Percentiles rank a stretch among this genome's conserved stretches.
Evolutionary conservation across 306 rosid species (phyloP).

Genomic region (Lithocarpus polystachyus): DNA sequence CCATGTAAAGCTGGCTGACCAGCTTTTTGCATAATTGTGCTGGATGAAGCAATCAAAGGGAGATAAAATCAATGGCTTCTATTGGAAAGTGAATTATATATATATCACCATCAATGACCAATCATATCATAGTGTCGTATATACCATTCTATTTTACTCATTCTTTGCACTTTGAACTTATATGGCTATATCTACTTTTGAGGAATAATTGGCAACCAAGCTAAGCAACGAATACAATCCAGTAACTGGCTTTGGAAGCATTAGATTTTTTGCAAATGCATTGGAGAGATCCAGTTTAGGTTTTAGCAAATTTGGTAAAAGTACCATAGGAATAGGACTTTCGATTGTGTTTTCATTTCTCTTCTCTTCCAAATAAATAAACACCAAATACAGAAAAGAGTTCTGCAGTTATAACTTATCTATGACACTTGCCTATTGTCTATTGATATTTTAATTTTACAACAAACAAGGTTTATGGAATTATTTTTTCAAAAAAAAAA

Average conservation of each 20-base stretch:
- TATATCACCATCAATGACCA: background rate
- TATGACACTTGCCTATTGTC: too few relatives aligned
- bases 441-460: too few relatives aligned
- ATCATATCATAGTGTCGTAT: background rate
- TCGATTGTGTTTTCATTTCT: too few relatives aligned
- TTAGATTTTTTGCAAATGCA: background rate
- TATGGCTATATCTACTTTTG: background rate
- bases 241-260: constrained; percentile 6
- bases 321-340: too few relatives aligned
- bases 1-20: background rate
- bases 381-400: too few relatives aligned
- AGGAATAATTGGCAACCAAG: constrained; percentile 4
- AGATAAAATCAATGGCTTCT: background rate
- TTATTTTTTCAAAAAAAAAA: too few relatives aligned
- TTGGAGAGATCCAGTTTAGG: too few relatives aligned
- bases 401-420: too few relatives aligned
- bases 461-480: too few relatives aligned
- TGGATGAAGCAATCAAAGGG: background rate
- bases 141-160: background rate
- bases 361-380: too few relatives aligned
- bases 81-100: too few relatives aligned
- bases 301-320: too few relatives aligned
- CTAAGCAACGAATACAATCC: constrained; percentile 6
- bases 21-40: background rate
- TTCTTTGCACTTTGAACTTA: background rate